Evolutionary conservation across 352 stramenopile species (phyloP), one percentile per base, ranked within the genome.

Genomic region (Elongisporangium undulatum): DNA sequence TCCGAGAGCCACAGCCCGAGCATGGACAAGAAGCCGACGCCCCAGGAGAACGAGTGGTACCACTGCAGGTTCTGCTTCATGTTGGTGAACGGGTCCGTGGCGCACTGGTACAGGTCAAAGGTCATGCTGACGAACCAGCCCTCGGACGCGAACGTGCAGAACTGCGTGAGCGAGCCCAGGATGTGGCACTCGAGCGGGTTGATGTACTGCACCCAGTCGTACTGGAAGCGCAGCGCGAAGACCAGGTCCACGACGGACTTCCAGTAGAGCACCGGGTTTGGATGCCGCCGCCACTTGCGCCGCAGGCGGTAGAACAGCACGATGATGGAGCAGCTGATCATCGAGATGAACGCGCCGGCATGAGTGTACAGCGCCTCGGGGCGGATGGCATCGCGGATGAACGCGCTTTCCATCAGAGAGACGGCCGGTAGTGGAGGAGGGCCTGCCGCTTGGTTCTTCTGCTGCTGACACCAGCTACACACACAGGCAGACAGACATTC

Each of bases 51-150:
- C 20, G 64, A 63, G 68, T 94, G 84, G 54, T 92, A 96, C 56
- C 69, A 76, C 17, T 74, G 70, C 59, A 89, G 67, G 61, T 88
- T 95, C 20, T 77, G 67, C 61, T 80, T 73, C 53, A 90, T 75
- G 59, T 95, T 94, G 49, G 81, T 90, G 67, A 96, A 96, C 49
- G 88, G 88, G 62, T 95, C 96, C 16, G 85, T 96, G 19, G 79
- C 78, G 65, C 82, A 91, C 51, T 90, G 78, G 62, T 94, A 92
- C 41, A 96, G 58, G 50, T 94, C 90, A 20, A 94, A 80, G 12
- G 88, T 81, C 77, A 96, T 91, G 60, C 74, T 83, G 49, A 96
- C 72, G 62, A 96, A 95, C 82, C 85, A 95, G 66, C 85, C 92
- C 68, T 93, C 83, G 69, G 83, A 92, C 57, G 82, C 77, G 61